Conservation (phyloP, 1,284 basidiomycete species). For the Irpex lacteus region DNA sequence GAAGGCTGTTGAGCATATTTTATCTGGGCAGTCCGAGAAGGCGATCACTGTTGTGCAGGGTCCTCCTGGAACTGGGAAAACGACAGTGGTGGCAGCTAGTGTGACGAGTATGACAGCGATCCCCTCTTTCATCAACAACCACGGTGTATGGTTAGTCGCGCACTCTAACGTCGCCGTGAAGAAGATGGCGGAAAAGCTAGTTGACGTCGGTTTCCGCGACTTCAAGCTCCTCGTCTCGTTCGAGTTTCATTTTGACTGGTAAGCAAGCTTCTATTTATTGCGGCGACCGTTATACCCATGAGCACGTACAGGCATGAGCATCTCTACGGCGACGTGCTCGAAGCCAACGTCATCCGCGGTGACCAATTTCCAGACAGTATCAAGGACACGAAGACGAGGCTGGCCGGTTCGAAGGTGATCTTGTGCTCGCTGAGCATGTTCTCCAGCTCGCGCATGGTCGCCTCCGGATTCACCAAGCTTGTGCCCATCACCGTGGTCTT, state of each 20-base stretch:
- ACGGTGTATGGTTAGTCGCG: constrained; percentile 68
- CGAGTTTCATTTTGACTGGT: constrained; percentile 65
- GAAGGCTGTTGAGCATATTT: constrained; percentile 50
- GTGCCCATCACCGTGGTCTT: constrained; percentile 43
- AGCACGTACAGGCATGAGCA: constrained; percentile 66
- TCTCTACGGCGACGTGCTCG: constrained; percentile 45
- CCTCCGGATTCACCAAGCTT: constrained; percentile 15
- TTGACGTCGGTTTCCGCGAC: constrained; percentile 37
- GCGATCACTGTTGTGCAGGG: constrained; percentile 56
- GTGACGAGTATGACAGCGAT: constrained; percentile 19
- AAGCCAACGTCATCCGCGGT: constrained; percentile 48
- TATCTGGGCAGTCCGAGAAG: constrained; percentile 34
- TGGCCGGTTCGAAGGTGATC: constrained; percentile 50
- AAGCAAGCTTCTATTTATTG: constrained; percentile 18
- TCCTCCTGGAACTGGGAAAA: constrained; percentile 44
- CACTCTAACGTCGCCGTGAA: constrained; percentile 68
- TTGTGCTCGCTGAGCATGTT: constrained; percentile 76
- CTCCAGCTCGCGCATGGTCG: constrained; percentile 33
- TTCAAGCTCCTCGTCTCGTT: constrained; percentile 58
- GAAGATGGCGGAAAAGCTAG: constrained; percentile 64
- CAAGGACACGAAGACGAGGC: constrained; percentile 3
- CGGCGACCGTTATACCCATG: constrained; percentile 3
- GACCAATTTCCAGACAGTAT: constrained; percentile 34
- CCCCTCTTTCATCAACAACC: constrained; percentile 3
- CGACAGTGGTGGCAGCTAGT: constrained; percentile 29